Evolutionary conservation across 192 early-diverging fungal genomes (phyloP), one percentile per base, ranked within the genome.

Genomic region (Obelidium mucronatum): DNA sequence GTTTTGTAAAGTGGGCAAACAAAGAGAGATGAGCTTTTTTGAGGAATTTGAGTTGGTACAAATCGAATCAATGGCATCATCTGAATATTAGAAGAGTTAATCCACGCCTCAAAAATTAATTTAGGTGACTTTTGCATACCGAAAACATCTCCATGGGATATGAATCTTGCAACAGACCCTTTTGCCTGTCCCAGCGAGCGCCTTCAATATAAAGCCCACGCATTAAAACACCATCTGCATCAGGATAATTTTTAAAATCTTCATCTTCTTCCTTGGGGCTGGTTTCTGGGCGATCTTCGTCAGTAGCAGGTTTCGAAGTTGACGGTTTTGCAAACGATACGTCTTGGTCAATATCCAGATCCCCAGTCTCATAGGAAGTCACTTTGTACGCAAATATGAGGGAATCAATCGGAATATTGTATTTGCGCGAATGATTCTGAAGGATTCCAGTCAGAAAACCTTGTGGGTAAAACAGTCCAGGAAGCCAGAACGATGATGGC

Each of bases 91-190:
- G n/a, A n/a, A n/a, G n/a, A n/a, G n/a, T 2, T 53, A 66, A n/a
- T n/a, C n/a, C n/a, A n/a, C n/a, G n/a, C n/a, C n/a, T n/a, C n/a
- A n/a, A n/a, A n/a, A n/a, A n/a, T n/a, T n/a, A n/a, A n/a, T n/a
- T n/a, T n/a, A n/a, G n/a, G n/a, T n/a, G n/a, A n/a, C n/a, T n/a
- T n/a, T n/a, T 33, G 74, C 77, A 26, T 81, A 90, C 86, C 72
- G 89, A 89, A 78, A 78, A 87, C 89, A 90, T 90, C 73, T 90
- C 89, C 89, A 90, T 90, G 8, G 89, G 85, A 71, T 84, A 90
- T 54, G 89, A 87, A 64, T 90, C 89, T 66, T 90, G 89, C 8
- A 90, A 48, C 4, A 78, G 31, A 33, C 82, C 35, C 51, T 86
- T 85, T 40, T 87, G 79, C 26, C 77, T 40, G 75, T 90, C 89